Conservation (phyloP, 257 asterid species). For the Solanum gracilifrons region DNA sequence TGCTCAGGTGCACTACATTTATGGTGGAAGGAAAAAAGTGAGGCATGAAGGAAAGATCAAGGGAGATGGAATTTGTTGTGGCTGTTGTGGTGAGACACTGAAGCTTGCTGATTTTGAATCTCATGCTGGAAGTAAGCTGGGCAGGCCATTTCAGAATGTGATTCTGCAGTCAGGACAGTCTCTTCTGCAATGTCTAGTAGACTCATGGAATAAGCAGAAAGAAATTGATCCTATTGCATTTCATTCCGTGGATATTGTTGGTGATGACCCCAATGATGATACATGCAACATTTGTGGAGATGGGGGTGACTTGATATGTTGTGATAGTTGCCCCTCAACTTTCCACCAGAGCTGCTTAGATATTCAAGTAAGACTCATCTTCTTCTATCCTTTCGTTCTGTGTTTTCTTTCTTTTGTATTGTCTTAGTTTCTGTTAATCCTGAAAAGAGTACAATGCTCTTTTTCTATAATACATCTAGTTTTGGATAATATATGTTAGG, state of each 20-base stretch:
- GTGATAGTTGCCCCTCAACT: conserved; percentile 94
- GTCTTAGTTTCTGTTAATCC: neutral
- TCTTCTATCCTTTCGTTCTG: neutral
- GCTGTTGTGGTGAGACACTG: conserved; percentile 49
- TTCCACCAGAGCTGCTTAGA: conserved; percentile 82
- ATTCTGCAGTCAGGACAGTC: conserved; percentile 60
- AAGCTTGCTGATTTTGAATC: conserved; percentile 45
- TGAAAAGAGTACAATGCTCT: neutral
- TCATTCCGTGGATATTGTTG: conserved; percentile 59
- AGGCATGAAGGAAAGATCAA: conserved; percentile 51
- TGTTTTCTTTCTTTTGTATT: neutral
- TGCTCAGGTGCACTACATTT: conserved; percentile 45
- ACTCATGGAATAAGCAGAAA: conserved; percentile 68
- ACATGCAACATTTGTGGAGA: conserved; percentile 90
- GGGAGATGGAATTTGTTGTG: conserved; percentile 73
- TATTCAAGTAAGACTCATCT: conserved; percentile 45
- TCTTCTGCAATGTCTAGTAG: conserved; percentile 57
- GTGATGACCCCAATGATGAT: conserved; percentile 84
- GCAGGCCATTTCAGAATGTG: conserved; percentile 38
- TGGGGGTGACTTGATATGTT: conserved; percentile 92
- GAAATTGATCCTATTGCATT: conserved; percentile 36
- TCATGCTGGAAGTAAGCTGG: conserved; percentile 52
- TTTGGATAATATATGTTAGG: neutral
- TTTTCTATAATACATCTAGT: neutral
- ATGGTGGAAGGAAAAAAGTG: conserved; percentile 21